Conservation (phyloP, 1,284 basidiomycete species). For the Cryptococcus jaspeensis region DNA sequence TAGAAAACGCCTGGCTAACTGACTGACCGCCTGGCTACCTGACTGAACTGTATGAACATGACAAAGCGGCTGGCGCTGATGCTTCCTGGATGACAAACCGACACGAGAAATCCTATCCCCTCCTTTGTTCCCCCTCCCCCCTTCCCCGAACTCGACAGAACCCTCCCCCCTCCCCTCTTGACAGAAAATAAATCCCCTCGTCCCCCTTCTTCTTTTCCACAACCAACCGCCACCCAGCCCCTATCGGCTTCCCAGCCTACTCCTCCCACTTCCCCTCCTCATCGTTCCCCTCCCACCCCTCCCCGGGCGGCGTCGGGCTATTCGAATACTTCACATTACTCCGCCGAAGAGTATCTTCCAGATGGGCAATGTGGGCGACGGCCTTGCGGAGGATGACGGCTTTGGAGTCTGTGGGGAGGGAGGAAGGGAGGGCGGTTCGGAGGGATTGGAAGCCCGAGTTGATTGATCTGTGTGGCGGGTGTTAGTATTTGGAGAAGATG, state of each 20-base stretch:
- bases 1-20: too few species aligned
- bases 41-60: too few species aligned
- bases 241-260: too few species aligned
- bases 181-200: not conserved
- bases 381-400: slow-evolving; percentile 48
- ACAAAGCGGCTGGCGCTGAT: too few species aligned
- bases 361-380: slow-evolving; percentile 37
- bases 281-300: not conserved
- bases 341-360: slow-evolving; percentile 35
- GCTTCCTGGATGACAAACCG: too few species aligned
- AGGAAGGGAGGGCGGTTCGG: slow-evolving; percentile 32
- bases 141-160: too few species aligned
- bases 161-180: too few species aligned
- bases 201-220: not conserved
- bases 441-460: slow-evolving; percentile 45
- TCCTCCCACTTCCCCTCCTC: not conserved
- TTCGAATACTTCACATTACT: slow-evolving; percentile 19
- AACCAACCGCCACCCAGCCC: not conserved
- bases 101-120: too few species aligned
- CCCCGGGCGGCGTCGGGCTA: slow-evolving; percentile 3
- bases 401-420: slow-evolving; percentile 44
- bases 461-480: slow-evolving; percentile 41
- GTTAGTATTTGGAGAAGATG: too few species aligned
- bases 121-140: too few species aligned
- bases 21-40: too few species aligned